Conservation (phyloP, 2,329 filamentous ascomycete species). For the Penicillium sp. region DNA sequence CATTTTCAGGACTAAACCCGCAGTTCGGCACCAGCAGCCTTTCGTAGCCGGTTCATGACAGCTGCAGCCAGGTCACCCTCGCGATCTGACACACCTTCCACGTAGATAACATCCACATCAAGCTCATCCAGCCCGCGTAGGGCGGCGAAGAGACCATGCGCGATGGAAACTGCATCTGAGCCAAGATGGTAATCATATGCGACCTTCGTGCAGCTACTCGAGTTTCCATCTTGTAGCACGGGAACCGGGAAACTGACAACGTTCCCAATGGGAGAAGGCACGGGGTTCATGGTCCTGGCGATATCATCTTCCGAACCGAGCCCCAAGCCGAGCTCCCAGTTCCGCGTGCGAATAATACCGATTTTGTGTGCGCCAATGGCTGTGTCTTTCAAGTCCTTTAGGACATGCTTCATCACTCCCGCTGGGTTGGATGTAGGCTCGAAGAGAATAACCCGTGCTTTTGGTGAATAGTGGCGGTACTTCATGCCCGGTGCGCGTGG, state of each 20-base stretch:
- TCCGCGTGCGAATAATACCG: constrained; percentile 41
- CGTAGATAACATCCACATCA: constrained; percentile 77
- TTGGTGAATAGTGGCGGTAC: constrained; percentile 95
- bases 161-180: constrained; percentile 67
- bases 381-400: constrained; percentile 32
- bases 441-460: constrained; percentile 79
- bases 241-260: constrained; percentile 29
- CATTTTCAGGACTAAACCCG: constrained; percentile 40
- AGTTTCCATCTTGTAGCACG: constrained; percentile 22
- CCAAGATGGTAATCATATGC: constrained; percentile 73
- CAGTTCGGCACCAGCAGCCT: constrained; percentile 63
- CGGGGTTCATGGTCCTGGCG: constrained; percentile 19
- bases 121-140: constrained; percentile 78
- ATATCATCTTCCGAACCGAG: constrained; percentile 24
- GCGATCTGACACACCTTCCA: constrained; percentile 74
- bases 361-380: constrained; percentile 31
- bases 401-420: constrained; percentile 32
- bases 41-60: constrained; percentile 78
- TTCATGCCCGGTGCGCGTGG: constrained; percentile 97
- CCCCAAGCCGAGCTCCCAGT: constrained; percentile 33
- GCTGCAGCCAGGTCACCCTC: constrained; percentile 80
- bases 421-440: constrained; percentile 52
- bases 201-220: constrained; percentile 25
- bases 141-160: constrained; percentile 82
- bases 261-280: constrained; percentile 26